Conservation (phyloP, 2,329 filamentous ascomycete genomes). For the Fusarium domesticum region DNA sequence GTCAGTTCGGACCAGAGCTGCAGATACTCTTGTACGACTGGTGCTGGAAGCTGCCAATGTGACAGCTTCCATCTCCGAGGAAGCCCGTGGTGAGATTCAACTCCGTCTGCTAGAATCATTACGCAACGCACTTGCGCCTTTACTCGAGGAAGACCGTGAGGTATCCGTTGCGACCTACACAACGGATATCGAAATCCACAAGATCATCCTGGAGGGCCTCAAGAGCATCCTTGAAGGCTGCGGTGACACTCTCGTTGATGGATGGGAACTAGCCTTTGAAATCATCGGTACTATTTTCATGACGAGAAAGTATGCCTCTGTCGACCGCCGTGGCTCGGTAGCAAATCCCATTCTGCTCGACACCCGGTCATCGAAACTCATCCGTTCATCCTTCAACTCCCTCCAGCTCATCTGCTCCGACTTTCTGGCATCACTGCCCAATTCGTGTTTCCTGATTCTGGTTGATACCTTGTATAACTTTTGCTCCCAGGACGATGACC, state of each 20-base stretch:
- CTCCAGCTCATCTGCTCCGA: slow-evolving; percentile 93
- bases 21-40: slow-evolving; percentile 60
- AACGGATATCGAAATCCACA: slow-evolving; percentile 76
- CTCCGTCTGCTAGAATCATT: slow-evolving; percentile 67
- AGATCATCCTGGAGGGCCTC: slow-evolving; percentile 73
- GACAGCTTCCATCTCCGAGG: slow-evolving; percentile 50
- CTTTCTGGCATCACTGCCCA: slow-evolving; percentile 73
- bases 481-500: slow-evolving; percentile 81
- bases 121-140: slow-evolving; percentile 52
- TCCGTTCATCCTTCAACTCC: slow-evolving; percentile 83
- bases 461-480: slow-evolving; percentile 89
- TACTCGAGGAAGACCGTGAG: slow-evolving; percentile 54
- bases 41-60: slow-evolving; percentile 56
- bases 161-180: slow-evolving; percentile 56
- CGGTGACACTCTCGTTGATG: slow-evolving; percentile 76
- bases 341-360: slow-evolving; percentile 38
- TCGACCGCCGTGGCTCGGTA: slow-evolving; percentile 31
- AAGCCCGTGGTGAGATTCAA: slow-evolving; percentile 61
- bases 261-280: slow-evolving; percentile 83
- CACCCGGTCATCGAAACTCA: slow-evolving; percentile 68
- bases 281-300: slow-evolving; percentile 82
- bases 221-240: slow-evolving; percentile 83
- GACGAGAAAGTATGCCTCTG: slow-evolving; percentile 35
- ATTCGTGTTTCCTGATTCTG: slow-evolving; percentile 70
- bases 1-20: slow-evolving; percentile 57